phyloP scores from a whole-genome alignment of 768 basidiomycete genomes.

The Boletus barrowsii region DNA sequence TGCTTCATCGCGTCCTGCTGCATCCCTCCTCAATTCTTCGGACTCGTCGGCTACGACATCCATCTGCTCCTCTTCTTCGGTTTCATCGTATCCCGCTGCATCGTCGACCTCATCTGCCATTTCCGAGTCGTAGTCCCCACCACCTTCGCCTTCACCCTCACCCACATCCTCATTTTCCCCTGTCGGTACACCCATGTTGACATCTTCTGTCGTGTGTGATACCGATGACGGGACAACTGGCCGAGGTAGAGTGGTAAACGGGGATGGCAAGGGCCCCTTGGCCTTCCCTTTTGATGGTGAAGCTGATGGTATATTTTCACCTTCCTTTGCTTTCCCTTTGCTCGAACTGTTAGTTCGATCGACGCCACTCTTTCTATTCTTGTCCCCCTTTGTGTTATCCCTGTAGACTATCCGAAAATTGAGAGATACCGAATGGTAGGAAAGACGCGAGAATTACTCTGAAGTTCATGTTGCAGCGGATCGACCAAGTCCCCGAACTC shows the following conservation, averaged over 20 bases:
- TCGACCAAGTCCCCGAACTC: slow-evolving; percentile 73
- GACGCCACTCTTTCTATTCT: slow-evolving; percentile 35
- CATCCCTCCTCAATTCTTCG: slow-evolving; percentile 42
- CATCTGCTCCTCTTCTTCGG: slow-evolving; percentile 40
- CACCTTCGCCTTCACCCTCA: slow-evolving; percentile 31
- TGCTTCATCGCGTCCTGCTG: slow-evolving; percentile 34
- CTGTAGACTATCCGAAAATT: slow-evolving; percentile 53
- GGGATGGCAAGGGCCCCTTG: slow-evolving; percentile 24
- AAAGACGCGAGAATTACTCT: slow-evolving; percentile 37
- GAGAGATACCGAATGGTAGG: neutral
- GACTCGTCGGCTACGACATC: slow-evolving; percentile 44
- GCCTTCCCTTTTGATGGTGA: slow-evolving; percentile 32
- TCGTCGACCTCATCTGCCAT: slow-evolving; percentile 27
- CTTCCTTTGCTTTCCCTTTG: slow-evolving; percentile 33
- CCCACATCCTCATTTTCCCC: slow-evolving; percentile 32
- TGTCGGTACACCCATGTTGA: slow-evolving; percentile 19
- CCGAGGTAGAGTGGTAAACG: slow-evolving; percentile 30
- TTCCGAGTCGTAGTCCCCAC: slow-evolving; percentile 21
- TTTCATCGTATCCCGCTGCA: slow-evolving; percentile 30
- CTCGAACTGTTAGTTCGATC: slow-evolving; percentile 24
- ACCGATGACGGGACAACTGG: slow-evolving; percentile 27
- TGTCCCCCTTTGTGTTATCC: slow-evolving; percentile 59
- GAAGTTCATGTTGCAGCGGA: slow-evolving; percentile 60
- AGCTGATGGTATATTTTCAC: slow-evolving; percentile 31
- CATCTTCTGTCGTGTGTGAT: slow-evolving; percentile 25